These are phyloP conservation scores for Hortaea sp. DNA, from an alignment of 2,329 filamentous ascomycete genomes.

Conservation along the genomic window DNA sequence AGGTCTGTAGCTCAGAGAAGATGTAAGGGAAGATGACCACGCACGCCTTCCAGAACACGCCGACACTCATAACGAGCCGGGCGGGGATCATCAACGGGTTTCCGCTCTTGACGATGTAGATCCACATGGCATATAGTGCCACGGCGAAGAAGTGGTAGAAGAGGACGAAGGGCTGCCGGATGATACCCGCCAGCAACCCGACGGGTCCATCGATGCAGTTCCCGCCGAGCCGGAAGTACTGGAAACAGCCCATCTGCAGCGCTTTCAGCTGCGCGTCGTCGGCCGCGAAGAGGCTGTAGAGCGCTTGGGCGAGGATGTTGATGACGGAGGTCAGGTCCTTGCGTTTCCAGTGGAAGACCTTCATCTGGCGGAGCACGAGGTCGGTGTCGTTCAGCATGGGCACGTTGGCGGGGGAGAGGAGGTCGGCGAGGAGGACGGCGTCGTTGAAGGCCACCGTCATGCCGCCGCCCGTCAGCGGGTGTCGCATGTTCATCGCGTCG, in stretches of 20 bases:
- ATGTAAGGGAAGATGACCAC: slow-evolving; percentile 44
- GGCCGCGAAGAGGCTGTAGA: slow-evolving; percentile 86
- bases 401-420: slow-evolving; percentile 61
- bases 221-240: slow-evolving; percentile 71
- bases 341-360: slow-evolving; percentile 73
- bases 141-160: slow-evolving; percentile 93
- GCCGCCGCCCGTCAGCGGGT: slow-evolving; percentile 89
- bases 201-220: slow-evolving; percentile 68
- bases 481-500: slow-evolving; percentile 98
- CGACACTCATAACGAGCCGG: slow-evolving; percentile 29
- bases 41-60: slow-evolving; percentile 43
- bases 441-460: slow-evolving; percentile 98
- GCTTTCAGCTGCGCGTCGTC: slow-evolving; percentile 65
- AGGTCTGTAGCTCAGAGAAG: slow-evolving; percentile 26
- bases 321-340: slow-evolving; percentile 78
- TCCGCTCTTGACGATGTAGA: slow-evolving; percentile 40
- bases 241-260: slow-evolving; percentile 83
- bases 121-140: slow-evolving; percentile 77
- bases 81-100: slow-evolving; percentile 31
- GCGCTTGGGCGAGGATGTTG: slow-evolving; percentile 92
- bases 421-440: slow-evolving; percentile 62
- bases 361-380: slow-evolving; percentile 59
- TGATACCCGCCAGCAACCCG: slow-evolving; percentile 71
- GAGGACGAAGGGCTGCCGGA: slow-evolving; percentile 65
- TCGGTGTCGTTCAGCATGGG: slow-evolving; percentile 58